Evolutionary conservation across 768 basidiomycete species (phyloP).

Genomic region (Tephrocybe rancida): DNA sequence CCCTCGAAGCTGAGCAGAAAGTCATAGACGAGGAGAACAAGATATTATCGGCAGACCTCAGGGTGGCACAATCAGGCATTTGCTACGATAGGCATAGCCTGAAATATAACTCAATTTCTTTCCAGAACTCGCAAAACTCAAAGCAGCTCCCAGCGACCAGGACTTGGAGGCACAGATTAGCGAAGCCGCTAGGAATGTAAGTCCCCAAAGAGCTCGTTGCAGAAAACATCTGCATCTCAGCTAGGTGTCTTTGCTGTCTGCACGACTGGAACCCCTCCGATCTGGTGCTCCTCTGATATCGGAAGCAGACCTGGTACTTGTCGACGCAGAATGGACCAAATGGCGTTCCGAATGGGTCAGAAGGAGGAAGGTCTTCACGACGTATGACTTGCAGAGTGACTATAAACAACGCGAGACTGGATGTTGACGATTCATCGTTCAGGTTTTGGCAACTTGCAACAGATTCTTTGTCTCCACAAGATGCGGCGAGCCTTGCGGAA

Average conservation of each 20-base stretch:
- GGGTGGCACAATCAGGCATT: constrained; percentile 47
- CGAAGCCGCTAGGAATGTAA: constrained; percentile 55
- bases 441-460: constrained; percentile 80
- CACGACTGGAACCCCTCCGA: constrained; percentile 65
- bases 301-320: constrained; percentile 63
- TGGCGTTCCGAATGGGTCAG: constrained; percentile 85
- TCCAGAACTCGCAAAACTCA: constrained; percentile 67
- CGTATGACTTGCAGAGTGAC: constrained; percentile 49
- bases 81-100: constrained; percentile 15
- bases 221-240: background rate
- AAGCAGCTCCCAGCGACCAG: constrained; percentile 66
- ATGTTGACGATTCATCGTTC: background rate
- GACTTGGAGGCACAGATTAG: constrained; percentile 61
- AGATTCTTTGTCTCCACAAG: constrained; percentile 68
- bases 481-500: constrained; percentile 67
- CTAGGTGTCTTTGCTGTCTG: constrained; percentile 51
- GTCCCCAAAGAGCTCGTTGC: constrained; percentile 9
- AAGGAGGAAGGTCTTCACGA: constrained; percentile 74
- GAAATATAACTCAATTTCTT: constrained; percentile 13
- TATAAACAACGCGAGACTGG: background rate
- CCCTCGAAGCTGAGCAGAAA: constrained; percentile 62
- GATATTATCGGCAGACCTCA: constrained; percentile 49
- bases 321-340: constrained; percentile 75
- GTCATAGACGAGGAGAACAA: constrained; percentile 63
- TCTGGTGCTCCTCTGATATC: constrained; percentile 70